Base-by-base conservation (phyloP, 495 filamentous ascomycete genomes). In the Baudoinia panamericana region DNA sequence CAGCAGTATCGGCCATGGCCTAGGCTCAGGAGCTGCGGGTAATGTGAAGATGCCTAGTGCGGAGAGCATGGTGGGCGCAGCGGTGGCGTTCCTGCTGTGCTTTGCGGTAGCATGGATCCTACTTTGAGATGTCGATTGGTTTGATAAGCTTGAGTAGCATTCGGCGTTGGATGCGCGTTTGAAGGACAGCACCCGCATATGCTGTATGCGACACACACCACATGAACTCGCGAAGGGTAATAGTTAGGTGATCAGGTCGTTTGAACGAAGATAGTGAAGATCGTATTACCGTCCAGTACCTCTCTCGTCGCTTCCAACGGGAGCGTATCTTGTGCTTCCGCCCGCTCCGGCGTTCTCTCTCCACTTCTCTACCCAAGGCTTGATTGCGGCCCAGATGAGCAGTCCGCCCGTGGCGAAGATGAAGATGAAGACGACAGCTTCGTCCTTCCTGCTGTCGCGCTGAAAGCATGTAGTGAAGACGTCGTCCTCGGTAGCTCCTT, bases 391-490 rank as follows among this genome's bases (percentile, higher is more conserved):
- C 75, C 83, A 95, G 22, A 66, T 69, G 39, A 96, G 63, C 47
- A 97, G 56, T 2, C 82, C 82, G n/a, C 75, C 68, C 4, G 87
- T 95, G 24, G 82, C 79, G 41, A 86, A 61, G 18, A 97, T 84
- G 56, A 97, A 97, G 4, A 86, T 79, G 56, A 87, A 82, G 0
- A 97, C 87, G 19, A 97, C 86, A 23, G 86, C 71, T 59, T 84
- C 71, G 52, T 93, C 88, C 61, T 94, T 94, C 41, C 71, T 65
- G 21, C 81, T 87, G 57, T 96, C 88, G 45, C 88, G 70, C 60
- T 94, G 87, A 61, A 95, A 95, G 61, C 90, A 97, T 17, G 75
- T 82, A 12, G 90, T 84, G 28, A 82, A 71, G 1, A 96, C 76
- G 64, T 94, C 85, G 39, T 81, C 80, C 57, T 92, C 79, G 55